Base-by-base conservation (phyloP, 2,329 filamentous ascomycete species). In the Verticillium alfalfae region DNA sequence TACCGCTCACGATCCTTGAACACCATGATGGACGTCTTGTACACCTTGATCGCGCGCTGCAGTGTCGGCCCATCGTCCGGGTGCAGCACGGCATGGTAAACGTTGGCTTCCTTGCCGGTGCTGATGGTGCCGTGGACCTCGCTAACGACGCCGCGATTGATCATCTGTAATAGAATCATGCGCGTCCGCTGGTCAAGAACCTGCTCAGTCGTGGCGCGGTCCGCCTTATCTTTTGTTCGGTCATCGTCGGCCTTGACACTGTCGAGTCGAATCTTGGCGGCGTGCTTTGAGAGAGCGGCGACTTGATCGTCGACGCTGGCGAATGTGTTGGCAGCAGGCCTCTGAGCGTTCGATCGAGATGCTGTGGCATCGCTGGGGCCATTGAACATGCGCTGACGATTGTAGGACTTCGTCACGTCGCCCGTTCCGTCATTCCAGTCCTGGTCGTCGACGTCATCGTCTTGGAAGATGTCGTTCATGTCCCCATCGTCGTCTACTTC, bases 1-100 rank as follows among this genome's bases (percentile, higher is more conserved):
- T 99, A 99, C 70, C 93, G 90, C 76, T 97, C 93, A 62, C 95
- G 86, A 77, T 99, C 95, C 79, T 98, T 98, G 86, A 99, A 99
- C 31, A 96, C 93, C 37, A 99, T 80, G 66, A 99, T 99, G 60
- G 91, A 91, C 8, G 95, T 99, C 84, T 99, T 99, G 86, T 99
- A 99, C 58, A 99, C 92, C 79, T 99, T 99, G 81, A 98, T 93
- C 13, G 95, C 95, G 57, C 92, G 87, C 70, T 97, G 92, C 0
- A 88, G 77, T 1, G 85, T 78, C 22, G 82, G 77, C 10, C 84
- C 82, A 7, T 86, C 80, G 1, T 83, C 79, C 1, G 81, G 78
- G 58, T 86, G 79, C 3, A 87, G 84, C 12, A 96, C 83, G 18
- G 94, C 93, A 66, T 96, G 92, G 77, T 99, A 99, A 34, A 99